Conservation (phyloP, 371 early-diverging fungal species). For the Saksenaea vasiformis region DNA sequence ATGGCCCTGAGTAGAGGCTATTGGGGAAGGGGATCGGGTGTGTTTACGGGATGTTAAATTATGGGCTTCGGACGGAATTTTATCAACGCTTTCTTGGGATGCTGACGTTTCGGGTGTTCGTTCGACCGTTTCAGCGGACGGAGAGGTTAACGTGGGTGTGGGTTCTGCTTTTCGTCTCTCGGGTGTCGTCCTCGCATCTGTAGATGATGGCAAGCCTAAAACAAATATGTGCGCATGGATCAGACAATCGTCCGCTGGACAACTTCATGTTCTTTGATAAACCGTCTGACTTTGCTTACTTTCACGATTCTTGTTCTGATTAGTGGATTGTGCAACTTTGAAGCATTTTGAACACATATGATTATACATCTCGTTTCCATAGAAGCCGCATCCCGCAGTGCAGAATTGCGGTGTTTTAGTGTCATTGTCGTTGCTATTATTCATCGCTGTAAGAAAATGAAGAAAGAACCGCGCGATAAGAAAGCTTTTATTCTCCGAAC, state of each 20-base stretch:
- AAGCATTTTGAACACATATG: slow-evolving; percentile 85
- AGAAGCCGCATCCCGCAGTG: slow-evolving; percentile 69
- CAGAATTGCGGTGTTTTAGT: slow-evolving; percentile 55
- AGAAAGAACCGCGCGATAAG: neutral
- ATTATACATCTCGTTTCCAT: slow-evolving; percentile 59
- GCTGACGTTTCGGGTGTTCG: neutral
- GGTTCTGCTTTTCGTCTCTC: neutral
- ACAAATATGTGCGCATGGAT: neutral
- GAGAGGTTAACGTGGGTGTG: neutral
- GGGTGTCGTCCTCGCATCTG: neutral
- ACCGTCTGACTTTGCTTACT: slow-evolving; percentile 19
- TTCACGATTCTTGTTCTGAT: slow-evolving; percentile 40
- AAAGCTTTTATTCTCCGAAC: neutral
- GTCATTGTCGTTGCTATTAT: slow-evolving; percentile 29
- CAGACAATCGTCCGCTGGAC: neutral
- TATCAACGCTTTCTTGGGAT: neutral
- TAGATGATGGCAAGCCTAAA: neutral
- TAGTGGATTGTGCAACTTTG: slow-evolving; percentile 35
- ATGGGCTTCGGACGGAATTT: neutral
- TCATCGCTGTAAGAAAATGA: neutral
- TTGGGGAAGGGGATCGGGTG: slow-evolving; percentile 35
- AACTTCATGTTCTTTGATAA: neutral
- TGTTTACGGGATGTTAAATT: slow-evolving; percentile 26
- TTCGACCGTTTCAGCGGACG: neutral
- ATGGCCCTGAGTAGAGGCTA: neutral